Base-by-base conservation (phyloP, 176 grass and related monocot genomes). In the Carex cristatella region DNA sequence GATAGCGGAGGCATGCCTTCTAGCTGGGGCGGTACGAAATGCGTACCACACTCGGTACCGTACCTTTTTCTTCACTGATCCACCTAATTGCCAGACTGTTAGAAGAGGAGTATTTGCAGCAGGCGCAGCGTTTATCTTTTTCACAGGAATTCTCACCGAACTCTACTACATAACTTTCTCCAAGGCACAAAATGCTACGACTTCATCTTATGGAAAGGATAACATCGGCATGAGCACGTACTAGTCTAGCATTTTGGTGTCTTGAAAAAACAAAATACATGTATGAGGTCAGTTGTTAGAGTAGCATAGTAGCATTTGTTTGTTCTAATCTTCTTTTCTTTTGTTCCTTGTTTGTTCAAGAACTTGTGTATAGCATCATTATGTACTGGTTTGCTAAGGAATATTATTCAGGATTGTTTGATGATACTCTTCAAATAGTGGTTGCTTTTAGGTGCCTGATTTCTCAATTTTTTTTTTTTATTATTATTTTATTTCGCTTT, bases 41-140 rank as follows among this genome's bases (percentile, higher is more conserved):
- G 93, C 95, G 10, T 95, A 95, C 88, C 95, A 98, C 86, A 98
- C 95, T 1, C 64, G 89, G 56, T 93, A 93, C 88, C 86, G 91
- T 59, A 80, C 28, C 0, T 40, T 98, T 3, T 60, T 89, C 81
- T 89, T 87, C 2, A 53, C 59, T 11, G 91, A 94, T 86, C 86
- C 88, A 0, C 95, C 93, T 4, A 90, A 89, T 51, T 98, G 95
- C 8, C 80, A 85, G 79, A 87, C 88, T 0, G 73, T 98, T 46
- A 85, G 91, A 19, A 87, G 68, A 70, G 95, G 95, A 7, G 89
- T 94, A 0, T 98, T 98, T 16, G 89, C 86, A 11, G 93, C 93
- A 3, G 95, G 95, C 10, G 93, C 91, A 0, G 95, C 88, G 51
- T 98, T 98, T 18, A 53, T 92, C 69, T 80, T 95, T 67, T 71